A percentile compares a stretch with the other conserved stretches of the same genome.
These are phyloP conservation scores for Gossypium davidsonii DNA, from an alignment of 441 rosid genomes.

Conservation along the genomic window DNA sequence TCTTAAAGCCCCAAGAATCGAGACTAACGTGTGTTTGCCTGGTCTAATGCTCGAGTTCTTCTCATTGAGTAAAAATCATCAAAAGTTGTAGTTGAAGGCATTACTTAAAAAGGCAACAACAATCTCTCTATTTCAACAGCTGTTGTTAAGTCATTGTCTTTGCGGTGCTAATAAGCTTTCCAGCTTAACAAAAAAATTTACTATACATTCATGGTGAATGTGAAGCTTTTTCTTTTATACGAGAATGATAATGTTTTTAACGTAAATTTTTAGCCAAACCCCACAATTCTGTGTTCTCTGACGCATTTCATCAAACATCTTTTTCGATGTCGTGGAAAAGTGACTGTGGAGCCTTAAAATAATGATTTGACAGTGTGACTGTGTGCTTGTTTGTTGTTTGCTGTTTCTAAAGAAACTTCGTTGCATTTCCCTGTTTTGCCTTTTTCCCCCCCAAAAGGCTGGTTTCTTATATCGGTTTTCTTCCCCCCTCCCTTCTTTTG, in stretches of 20 bases:
- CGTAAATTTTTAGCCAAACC: constrained; percentile 9
- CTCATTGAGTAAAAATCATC: no score
- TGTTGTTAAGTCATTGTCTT: background rate
- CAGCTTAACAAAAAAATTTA: background rate
- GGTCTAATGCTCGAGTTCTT: no score
- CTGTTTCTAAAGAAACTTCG: constrained; percentile 17
- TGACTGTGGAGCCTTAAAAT: background rate
- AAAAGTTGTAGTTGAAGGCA: no score
- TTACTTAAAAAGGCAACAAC: no score
- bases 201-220: background rate
- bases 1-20: no score
- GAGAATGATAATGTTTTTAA: background rate
- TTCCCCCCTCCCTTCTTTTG: background rate
- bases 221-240: background rate
- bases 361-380: background rate
- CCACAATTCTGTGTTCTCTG: constrained; percentile 11
- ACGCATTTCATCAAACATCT: constrained; percentile 12
- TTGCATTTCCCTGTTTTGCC: constrained; percentile 9
- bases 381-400: background rate
- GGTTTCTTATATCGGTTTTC: background rate
- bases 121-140: background rate
- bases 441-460: background rate
- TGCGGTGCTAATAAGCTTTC: background rate
- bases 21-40: no score
- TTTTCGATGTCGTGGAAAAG: constrained; percentile 9